Evolutionary conservation across 305 asterid genomes (phyloP), one percentile per base, ranked within the genome.

Genomic region (Solanum aculeatissimum): DNA sequence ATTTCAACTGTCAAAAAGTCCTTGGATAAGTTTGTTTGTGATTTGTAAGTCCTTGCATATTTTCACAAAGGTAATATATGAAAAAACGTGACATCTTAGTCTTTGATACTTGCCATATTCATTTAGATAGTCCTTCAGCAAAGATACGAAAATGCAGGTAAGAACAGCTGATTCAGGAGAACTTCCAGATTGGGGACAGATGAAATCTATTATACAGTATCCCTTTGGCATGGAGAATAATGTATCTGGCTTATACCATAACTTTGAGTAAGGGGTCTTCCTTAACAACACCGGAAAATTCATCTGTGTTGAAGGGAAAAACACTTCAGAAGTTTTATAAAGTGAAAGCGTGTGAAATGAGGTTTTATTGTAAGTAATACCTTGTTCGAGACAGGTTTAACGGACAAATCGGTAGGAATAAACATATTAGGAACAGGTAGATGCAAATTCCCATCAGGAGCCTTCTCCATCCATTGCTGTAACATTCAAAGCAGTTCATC

Each of bases 211-310:
- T 86, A 87, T 93, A 80, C 93, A 91, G 88, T 89, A 89, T 84
- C 97, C 98, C 90, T 96, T 96, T 9, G 98, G 99, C 87, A 94
- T 87, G 66, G 89, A 90, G 89, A 96, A 96, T 65, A 92, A 85
- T 58, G 96, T 90, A 86, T 96, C 97, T 47, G 96, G 96, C 91
- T 96, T 96, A 93, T 92, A 96, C 99, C 99, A 96, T 90, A 96
- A 89, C 90, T 94, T 92, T 86, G 99, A 96, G 90, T 90, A 90
- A 45, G 89, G 85, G 15, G 99, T 91, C 88, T 92, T 92, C 92
- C 94, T 91, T 95, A 93, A 87, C 82, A 94, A 82, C 85, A 81
- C 80, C 35, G 99, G 99, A 81, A 92, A 86, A 60, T 87, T 92
- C 66, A 86, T 90, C 99, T 96, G 96, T 87, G 85, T 53, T 83